These are phyloP conservation scores for Keithomyces neogunnii DNA, from an alignment of 2,329 filamentous ascomycete species.

Conservation along the genomic window DNA sequence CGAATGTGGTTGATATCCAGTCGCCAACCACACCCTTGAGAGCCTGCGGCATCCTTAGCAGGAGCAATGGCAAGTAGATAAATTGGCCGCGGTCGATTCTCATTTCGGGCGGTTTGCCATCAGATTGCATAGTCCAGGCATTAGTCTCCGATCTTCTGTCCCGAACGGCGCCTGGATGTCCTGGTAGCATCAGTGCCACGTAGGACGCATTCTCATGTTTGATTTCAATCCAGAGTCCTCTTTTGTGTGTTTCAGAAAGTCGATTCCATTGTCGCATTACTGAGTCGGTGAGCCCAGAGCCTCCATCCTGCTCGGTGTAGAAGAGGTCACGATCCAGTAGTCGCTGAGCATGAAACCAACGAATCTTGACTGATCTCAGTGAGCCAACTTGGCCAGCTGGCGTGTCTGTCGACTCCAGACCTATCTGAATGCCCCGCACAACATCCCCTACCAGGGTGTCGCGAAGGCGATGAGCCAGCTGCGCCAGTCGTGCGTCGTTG, in stretches of 20 bases:
- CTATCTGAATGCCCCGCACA: slow-evolving; percentile 51
- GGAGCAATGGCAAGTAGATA: slow-evolving; percentile 40
- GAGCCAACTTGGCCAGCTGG: slow-evolving; percentile 29
- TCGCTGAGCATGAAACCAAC: slow-evolving; percentile 31
- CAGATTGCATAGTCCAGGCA: slow-evolving; percentile 14
- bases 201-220: slow-evolving; percentile 45
- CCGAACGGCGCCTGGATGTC: slow-evolving; percentile 12
- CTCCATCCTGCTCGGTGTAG: slow-evolving; percentile 10
- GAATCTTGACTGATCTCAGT: slow-evolving; percentile 38
- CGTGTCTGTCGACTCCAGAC: slow-evolving; percentile 34
- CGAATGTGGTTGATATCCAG: slow-evolving; percentile 45
- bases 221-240: slow-evolving; percentile 37
- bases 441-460: slow-evolving; percentile 50
- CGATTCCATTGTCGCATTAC: slow-evolving; percentile 8
- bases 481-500: slow-evolving; percentile 27
- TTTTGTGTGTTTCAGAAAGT: slow-evolving; percentile 16
- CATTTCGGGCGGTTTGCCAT: slow-evolving; percentile 2
- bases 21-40: slow-evolving; percentile 40
- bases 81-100: slow-evolving; percentile 24
- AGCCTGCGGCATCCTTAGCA: slow-evolving; percentile 46
- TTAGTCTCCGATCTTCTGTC: slow-evolving; percentile 4
- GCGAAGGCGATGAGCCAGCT: slow-evolving; percentile 39
- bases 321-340: slow-evolving; percentile 21
- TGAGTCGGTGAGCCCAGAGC: slow-evolving; percentile 10
- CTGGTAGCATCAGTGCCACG: slow-evolving; percentile 41